A percentile compares a stretch with the other conserved stretches of the same genome.
phyloP scores from a whole-genome alignment of 192 early-diverging fungal genomes.

The Coemansia sp. region DNA sequence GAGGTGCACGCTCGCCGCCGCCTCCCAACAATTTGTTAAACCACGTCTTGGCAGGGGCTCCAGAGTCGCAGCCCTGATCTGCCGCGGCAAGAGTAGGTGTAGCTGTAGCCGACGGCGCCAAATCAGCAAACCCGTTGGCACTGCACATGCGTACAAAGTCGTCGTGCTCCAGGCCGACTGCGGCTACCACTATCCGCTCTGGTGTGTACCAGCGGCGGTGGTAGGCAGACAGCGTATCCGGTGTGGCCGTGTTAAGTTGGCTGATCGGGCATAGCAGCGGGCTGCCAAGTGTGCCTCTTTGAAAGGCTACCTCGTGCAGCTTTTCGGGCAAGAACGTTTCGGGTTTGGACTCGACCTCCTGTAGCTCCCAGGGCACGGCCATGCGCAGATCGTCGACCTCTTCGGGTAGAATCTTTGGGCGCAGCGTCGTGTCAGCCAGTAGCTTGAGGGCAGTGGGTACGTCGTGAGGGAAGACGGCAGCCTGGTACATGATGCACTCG shows the following conservation, averaged over 20 bases:
- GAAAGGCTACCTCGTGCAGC: slow-evolving; percentile 81
- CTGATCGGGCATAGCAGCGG: slow-evolving; percentile 73
- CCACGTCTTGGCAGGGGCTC: slow-evolving; percentile 22
- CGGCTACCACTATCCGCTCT: slow-evolving; percentile 88
- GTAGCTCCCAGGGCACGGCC: slow-evolving; percentile 82
- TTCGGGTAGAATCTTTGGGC: slow-evolving; percentile 67
- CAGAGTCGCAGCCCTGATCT: slow-evolving; percentile 22
- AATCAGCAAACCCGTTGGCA: slow-evolving; percentile 74
- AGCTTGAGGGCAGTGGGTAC: slow-evolving; percentile 68
- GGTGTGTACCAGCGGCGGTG: slow-evolving; percentile 84
- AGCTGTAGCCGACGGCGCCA: slow-evolving; percentile 22
- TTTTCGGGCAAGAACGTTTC: slow-evolving; percentile 86
- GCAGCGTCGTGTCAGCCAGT: slow-evolving; percentile 79
- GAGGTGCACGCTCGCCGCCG: slow-evolving; percentile 27
- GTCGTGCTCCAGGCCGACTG: slow-evolving; percentile 85
- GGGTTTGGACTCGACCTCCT: slow-evolving; percentile 82
- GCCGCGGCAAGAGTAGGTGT: background rate
- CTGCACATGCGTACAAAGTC: slow-evolving; percentile 68
- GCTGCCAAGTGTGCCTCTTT: slow-evolving; percentile 77
- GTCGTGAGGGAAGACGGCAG: slow-evolving; percentile 85
- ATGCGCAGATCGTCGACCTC: slow-evolving; percentile 82
- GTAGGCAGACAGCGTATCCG: slow-evolving; percentile 68
- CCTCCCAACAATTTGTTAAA: slow-evolving; percentile 27
- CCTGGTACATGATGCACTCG: slow-evolving; percentile 95
- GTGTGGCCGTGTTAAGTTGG: slow-evolving; percentile 66